These are phyloP conservation scores for Apiospora aurea DNA, from an alignment of 2,329 filamentous ascomycete species.

Conservation along the genomic window DNA sequence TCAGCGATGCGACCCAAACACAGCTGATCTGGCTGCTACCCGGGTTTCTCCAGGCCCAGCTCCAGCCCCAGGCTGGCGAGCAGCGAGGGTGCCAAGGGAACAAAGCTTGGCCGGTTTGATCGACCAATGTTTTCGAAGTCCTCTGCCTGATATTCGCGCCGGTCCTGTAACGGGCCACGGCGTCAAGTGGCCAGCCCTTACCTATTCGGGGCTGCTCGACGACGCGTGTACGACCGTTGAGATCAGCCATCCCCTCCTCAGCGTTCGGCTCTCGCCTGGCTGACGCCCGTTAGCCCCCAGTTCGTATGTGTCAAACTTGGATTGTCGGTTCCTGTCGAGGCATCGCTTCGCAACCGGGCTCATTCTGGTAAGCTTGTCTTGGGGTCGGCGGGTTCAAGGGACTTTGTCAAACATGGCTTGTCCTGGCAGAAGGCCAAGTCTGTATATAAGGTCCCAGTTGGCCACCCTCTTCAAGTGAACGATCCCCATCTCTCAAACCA, in stretches of 20 bases:
- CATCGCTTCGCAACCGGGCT: background rate
- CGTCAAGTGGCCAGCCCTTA: constrained; percentile 22
- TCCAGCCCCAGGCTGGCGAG: background rate
- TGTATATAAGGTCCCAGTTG: constrained; percentile 28
- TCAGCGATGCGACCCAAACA: background rate
- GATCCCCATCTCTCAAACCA: constrained; percentile 33
- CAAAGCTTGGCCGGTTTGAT: constrained; percentile 25
- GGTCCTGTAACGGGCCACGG: constrained; percentile 25
- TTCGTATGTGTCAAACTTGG: background rate
- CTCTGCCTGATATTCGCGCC: background rate
- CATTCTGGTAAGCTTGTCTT: constrained; percentile 1
- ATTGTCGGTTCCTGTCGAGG: background rate
- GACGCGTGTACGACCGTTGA: constrained; percentile 14
- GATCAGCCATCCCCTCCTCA: background rate
- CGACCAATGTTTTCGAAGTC: background rate
- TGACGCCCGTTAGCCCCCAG: background rate
- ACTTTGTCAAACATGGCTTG: background rate
- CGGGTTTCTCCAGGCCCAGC: background rate
- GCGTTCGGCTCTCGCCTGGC: background rate
- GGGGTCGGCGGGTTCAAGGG: background rate
- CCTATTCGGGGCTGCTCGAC: constrained; percentile 23
- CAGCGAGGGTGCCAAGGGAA: background rate
- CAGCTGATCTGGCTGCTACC: background rate
- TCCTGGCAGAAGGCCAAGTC: constrained; percentile 1
- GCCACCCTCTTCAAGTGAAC: constrained; percentile 36